phyloP scores from a whole-genome alignment of 257 asterid genomes.

The Rubia yunnanensis region DNA sequence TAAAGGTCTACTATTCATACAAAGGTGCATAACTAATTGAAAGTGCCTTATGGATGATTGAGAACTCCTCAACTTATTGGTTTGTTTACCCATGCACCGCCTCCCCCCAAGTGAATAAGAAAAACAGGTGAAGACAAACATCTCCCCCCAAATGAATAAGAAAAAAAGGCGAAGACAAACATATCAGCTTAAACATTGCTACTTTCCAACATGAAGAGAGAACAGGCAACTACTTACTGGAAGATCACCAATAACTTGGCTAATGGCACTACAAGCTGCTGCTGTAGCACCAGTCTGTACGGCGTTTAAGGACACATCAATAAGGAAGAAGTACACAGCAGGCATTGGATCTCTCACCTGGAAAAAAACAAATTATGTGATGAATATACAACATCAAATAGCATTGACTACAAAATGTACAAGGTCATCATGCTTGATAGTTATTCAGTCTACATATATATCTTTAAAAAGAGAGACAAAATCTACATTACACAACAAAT shows the following conservation, averaged over 20 bases:
- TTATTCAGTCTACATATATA: not conserved
- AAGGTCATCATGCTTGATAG: not conserved
- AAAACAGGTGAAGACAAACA: not conserved
- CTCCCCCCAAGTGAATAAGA: not conserved
- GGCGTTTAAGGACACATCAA: slow-evolving; percentile 94
- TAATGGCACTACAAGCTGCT: slow-evolving; percentile 97
- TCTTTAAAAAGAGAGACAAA: not conserved
- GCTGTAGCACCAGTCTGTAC: slow-evolving; percentile 99
- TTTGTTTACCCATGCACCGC: not conserved
- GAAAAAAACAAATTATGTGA: slow-evolving; percentile 8
- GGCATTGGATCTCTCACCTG: slow-evolving; percentile 99
- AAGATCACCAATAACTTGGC: slow-evolving; percentile 93
- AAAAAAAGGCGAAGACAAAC: not conserved
- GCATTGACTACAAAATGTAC: not conserved
- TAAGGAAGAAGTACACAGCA: slow-evolving; percentile 81
- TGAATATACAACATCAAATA: too few species aligned
- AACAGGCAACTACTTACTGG: slow-evolving; percentile 60
- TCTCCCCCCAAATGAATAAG: not conserved
- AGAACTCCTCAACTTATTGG: not conserved
- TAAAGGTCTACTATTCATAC: not conserved
- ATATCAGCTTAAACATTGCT: not conserved
- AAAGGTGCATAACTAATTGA: not conserved
- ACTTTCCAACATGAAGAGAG: slow-evolving; percentile 5
- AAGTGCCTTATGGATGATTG: not conserved
- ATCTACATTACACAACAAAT: not conserved